Percentiles rank a stretch among this genome's conserved stretches.
Evolutionary conservation across 768 basidiomycete species (phyloP).

Genomic region (Trametes sanguinea): DNA sequence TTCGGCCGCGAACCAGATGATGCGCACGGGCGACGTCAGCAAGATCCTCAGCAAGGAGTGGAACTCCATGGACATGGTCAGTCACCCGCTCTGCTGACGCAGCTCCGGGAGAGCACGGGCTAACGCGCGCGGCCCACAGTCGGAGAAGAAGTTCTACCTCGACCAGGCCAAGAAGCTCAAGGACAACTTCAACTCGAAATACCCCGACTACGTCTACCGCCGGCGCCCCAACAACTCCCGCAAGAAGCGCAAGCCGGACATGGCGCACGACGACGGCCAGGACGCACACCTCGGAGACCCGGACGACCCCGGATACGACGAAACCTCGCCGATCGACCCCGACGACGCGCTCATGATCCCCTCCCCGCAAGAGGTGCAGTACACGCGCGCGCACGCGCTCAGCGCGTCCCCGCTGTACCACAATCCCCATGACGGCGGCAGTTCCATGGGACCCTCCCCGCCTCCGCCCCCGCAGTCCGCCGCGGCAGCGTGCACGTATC

Average conservation of each 20-base stretch:
- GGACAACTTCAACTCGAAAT: conserved; percentile 81
- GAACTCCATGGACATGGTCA: conserved; percentile 76
- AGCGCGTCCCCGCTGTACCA: conserved; percentile 18
- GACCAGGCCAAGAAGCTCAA: conserved; percentile 85
- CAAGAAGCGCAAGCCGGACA: conserved; percentile 52
- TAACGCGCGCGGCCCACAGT: conserved; percentile 38
- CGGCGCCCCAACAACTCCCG: conserved; percentile 87
- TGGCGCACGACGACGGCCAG: conserved; percentile 31
- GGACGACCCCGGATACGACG: conserved; percentile 38
- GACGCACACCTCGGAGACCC: conserved; percentile 36
- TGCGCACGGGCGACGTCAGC: conserved; percentile 90
- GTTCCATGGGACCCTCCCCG: conserved; percentile 1
- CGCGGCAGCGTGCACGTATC: conserved; percentile 13
- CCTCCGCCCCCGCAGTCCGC: background rate
- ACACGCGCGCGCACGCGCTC: conserved; percentile 26
- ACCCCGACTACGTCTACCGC: conserved; percentile 89
- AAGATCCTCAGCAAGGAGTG: conserved; percentile 88
- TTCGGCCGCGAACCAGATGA: conserved; percentile 81
- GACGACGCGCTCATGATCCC: conserved; percentile 27
- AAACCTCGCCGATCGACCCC: conserved; percentile 43
- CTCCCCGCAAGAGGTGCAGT: conserved; percentile 28
- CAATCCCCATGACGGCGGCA: conserved; percentile 16
- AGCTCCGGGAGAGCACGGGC: too few relatives aligned
- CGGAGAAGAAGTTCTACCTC: conserved; percentile 85
- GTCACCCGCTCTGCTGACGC: conserved; percentile 23